Evolutionary conservation across 768 basidiomycete species (phyloP), one percentile per base, ranked within the genome.

Genomic region (Tulasnella sp.): DNA sequence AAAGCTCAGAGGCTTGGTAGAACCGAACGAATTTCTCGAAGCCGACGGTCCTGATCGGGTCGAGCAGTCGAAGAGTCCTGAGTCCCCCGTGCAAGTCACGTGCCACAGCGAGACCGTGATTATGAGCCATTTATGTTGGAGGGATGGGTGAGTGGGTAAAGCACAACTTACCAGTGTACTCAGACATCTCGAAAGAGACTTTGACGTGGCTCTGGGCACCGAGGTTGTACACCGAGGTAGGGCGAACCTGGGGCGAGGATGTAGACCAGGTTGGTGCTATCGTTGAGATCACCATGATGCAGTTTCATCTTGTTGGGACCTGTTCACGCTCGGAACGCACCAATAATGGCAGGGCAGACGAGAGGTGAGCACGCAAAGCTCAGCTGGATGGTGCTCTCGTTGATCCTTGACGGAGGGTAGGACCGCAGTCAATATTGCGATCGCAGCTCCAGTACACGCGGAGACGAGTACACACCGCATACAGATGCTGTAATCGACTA

Each of bases 121-220:
- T 34, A 17, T n/a, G 29, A 39, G 67, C 2, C 29, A 12, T 34
- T 17, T n/a, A 68, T 31, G 15, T 6, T 4, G 0, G 12, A 34
- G 15, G 15, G 38, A n/a, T 6, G 6, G 34, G 4, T 68, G 22
- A 31, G 2, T 8, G 14, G 22, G 25, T 36, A 8, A 31, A 71
- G 15, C 34, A 15, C 0, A n/a, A 77, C 82, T 70, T 34, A 83
- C 84, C 0, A 22, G 97, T 99, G 85, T 99, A 99, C 84, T 99
- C 96, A 31, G 96, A 94, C 94, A 99, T 97, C 84, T 98, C 97
- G 83, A 99, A 99, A 36, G 96, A 97, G 79, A 99, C 96, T 84
- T 99, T 99, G 86, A 99, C 96, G 85, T 99, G 96, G 58, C 93
- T 95, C 83, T 99, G 96, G 19, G 96, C 96, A 67, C 95, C 96